A percentile compares a stretch with the other conserved stretches of the same genome.
phyloP scores from a whole-genome alignment of 2,329 filamentous ascomycete species.

The Beauveria medogensis region DNA sequence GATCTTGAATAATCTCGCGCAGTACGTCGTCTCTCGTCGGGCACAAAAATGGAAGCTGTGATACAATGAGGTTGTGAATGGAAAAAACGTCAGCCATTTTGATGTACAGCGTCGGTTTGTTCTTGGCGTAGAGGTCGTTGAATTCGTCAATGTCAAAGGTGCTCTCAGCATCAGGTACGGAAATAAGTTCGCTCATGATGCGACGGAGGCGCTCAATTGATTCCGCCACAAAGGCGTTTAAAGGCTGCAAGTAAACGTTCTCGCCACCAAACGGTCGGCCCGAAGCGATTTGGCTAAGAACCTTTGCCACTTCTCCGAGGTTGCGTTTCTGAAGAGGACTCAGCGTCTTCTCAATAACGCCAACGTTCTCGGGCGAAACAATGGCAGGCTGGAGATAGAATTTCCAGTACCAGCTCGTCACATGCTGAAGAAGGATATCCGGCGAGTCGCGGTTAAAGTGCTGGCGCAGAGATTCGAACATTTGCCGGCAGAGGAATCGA shows the following conservation, averaged over 20 bases:
- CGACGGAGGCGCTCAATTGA: conserved; percentile 71
- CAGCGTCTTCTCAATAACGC: conserved; percentile 81
- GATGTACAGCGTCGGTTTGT: conserved; percentile 97
- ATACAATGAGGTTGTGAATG: conserved; percentile 79
- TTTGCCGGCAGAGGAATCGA: conserved; percentile 78
- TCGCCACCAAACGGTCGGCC: conserved; percentile 87
- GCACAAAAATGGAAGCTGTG: conserved; percentile 70
- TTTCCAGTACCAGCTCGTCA: conserved; percentile 88
- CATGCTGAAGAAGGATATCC: conserved; percentile 70
- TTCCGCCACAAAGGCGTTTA: conserved; percentile 85
- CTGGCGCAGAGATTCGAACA: conserved; percentile 67
- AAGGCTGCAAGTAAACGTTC: conserved; percentile 88
- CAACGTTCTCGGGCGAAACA: conserved; percentile 82
- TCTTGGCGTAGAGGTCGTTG: conserved; percentile 94
- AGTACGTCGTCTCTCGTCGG: conserved; percentile 77
- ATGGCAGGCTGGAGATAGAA: conserved; percentile 88
- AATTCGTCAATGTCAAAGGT: conserved; percentile 99
- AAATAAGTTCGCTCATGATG: conserved; percentile 70
- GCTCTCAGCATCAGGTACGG: conserved; percentile 75
- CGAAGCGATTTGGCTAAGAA: conserved; percentile 80
- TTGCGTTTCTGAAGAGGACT: conserved; percentile 92
- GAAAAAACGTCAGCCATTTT: conserved; percentile 97
- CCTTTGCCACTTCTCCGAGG: conserved; percentile 80
- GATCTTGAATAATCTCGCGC: conserved; percentile 83
- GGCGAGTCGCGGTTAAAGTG: conserved; percentile 76